These are phyloP conservation scores for Rhododendron ovatum DNA, from an alignment of 148 eudicot species.

Conservation along the genomic window DNA sequence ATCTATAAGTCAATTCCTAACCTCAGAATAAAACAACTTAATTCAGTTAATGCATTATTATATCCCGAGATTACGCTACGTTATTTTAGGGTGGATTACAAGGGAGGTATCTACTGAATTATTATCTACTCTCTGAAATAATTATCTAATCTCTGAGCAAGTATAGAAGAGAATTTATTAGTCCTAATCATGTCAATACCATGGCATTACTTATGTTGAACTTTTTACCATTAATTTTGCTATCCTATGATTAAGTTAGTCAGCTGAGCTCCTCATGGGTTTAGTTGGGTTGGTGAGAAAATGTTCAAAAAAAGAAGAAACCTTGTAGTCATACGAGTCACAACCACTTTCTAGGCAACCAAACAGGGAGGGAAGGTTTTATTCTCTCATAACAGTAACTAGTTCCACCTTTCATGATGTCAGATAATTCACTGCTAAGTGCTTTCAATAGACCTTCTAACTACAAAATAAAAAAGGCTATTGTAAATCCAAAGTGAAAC, in stretches of 20 bases:
- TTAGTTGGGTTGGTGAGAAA: conserved; percentile 9
- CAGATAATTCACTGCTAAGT: background rate
- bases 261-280: background rate
- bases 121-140: background rate
- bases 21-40: conserved; percentile 2
- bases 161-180: background rate
- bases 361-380: conserved; percentile 5
- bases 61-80: background rate
- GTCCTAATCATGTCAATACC: background rate
- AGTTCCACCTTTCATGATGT: background rate
- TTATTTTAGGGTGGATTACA: background rate
- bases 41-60: background rate
- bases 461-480: background rate
- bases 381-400: background rate
- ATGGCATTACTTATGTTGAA: background rate
- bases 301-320: background rate
- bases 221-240: background rate
- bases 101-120: background rate
- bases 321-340: background rate
- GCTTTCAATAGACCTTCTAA: background rate
- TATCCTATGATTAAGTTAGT: background rate
- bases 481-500: background rate
- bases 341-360: conserved; percentile 15
- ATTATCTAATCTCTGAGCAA: background rate
- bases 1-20: background rate